Percentiles rank a stretch among this genome's conserved stretches.
phyloP scores from a whole-genome alignment of 1,284 basidiomycete genomes.

The Meira nashicola region DNA sequence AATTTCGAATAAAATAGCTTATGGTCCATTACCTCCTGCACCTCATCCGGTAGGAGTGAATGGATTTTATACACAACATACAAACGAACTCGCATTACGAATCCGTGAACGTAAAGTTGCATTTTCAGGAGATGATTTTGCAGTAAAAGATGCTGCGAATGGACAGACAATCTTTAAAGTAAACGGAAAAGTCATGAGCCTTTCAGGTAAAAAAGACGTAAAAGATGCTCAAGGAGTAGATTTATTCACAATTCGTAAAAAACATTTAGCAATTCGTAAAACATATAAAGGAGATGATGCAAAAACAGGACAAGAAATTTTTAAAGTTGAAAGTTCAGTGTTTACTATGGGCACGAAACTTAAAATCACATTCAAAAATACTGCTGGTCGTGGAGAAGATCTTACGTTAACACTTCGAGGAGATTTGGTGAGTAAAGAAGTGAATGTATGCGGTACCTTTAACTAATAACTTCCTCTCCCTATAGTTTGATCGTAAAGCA shows the following conservation, averaged over 20 bases:
- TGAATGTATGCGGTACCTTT: neutral
- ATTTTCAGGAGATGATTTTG: slow-evolving; percentile 25
- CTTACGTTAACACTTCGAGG: slow-evolving; percentile 20
- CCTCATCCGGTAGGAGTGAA: slow-evolving; percentile 24
- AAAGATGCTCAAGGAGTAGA: slow-evolving; percentile 13
- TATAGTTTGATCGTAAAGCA: slow-evolving; percentile 15
- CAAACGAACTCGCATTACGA: slow-evolving; percentile 22
- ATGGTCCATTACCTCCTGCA: slow-evolving; percentile 14
- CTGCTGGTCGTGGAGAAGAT: slow-evolving; percentile 15
- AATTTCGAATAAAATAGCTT: neutral
- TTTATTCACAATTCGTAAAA: slow-evolving; percentile 17
- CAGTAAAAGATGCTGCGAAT: slow-evolving; percentile 27
- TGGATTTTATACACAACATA: slow-evolving; percentile 20
- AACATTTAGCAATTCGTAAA: slow-evolving; percentile 3
- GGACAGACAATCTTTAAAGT: slow-evolving; percentile 19
- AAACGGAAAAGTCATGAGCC: slow-evolving; percentile 20
- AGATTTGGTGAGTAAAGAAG: slow-evolving; percentile 10
- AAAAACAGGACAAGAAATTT: neutral
- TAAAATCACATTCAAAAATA: slow-evolving; percentile 22
- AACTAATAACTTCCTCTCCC: neutral
- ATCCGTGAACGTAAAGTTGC: slow-evolving; percentile 22
- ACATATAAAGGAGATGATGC: slow-evolving; percentile 7
- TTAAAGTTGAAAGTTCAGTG: neutral
- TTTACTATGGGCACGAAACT: slow-evolving; percentile 21
- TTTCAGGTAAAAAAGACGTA: slow-evolving; percentile 16